Evolutionary conservation across 768 basidiomycete genomes (phyloP).

Genomic region (Pleurotus tuoliensis): DNA sequence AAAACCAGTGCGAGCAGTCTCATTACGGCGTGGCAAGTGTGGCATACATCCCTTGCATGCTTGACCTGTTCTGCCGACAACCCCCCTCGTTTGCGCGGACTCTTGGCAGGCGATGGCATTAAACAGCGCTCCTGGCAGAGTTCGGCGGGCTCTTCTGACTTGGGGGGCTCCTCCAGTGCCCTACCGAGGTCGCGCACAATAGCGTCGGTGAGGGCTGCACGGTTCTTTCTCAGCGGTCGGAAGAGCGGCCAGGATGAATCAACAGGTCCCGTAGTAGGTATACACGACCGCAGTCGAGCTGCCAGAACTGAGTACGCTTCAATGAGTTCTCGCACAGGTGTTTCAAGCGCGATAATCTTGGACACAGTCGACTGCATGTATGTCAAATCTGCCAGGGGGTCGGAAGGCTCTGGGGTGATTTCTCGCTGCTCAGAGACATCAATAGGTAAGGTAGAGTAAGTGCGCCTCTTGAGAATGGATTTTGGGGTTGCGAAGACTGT

Average conservation of each 20-base stretch:
- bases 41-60: conserved; percentile 75
- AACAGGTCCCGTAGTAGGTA: conserved; percentile 41
- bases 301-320: conserved; percentile 72
- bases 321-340: conserved; percentile 55
- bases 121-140: conserved; percentile 20
- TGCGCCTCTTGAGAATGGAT: conserved; percentile 69
- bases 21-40: conserved; percentile 66
- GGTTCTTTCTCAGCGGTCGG: conserved; percentile 59
- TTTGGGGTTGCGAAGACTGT: conserved; percentile 40
- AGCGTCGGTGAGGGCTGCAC: conserved; percentile 46
- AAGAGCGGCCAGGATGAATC: conserved; percentile 71
- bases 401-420: conserved; percentile 71
- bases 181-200: conserved; percentile 67
- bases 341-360: conserved; percentile 47
- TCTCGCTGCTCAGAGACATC: conserved; percentile 42
- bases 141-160: conserved; percentile 21
- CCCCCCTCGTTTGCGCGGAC: conserved; percentile 56
- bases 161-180: conserved; percentile 57
- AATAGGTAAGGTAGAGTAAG: conserved; percentile 33
- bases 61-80: conserved; percentile 77
- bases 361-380: conserved; percentile 68
- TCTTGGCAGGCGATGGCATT: conserved; percentile 68
- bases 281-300: conserved; percentile 53
- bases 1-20: conserved; percentile 61
- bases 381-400: conserved; percentile 56